Base-by-base conservation (phyloP, 1,139 yeast species). In the Kluyveromyces marxianus region DNA sequence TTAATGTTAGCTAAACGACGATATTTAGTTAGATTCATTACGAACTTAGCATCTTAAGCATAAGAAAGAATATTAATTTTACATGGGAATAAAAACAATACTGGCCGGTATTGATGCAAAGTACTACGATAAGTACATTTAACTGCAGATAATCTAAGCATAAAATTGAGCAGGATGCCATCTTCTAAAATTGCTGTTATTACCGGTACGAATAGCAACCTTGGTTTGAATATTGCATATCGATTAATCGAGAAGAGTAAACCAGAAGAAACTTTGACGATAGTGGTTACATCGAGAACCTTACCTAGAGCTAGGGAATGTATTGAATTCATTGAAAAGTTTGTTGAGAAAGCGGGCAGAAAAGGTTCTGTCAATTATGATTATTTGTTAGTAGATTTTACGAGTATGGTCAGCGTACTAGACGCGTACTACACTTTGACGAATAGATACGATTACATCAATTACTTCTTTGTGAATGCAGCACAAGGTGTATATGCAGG, bases 401-500 rank as follows among this genome's bases (percentile, higher is more conserved):
- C 90, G n/a, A 79, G 85, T 58, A 88, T 90, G 96, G 83, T 88
- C 4, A 86, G 96, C 0, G 76, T 90, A 8, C 68, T 86, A 34
- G 73, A 77, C 24, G 96, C 95, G 0, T 79, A 79, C 47, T 74
- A 82, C 54, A 96, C 87, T 48, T 66, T 92, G 50, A 69, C 69
- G 51, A 75, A 78, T 54, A 76, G 80, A 50, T 89, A 81, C 67
- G 60, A 64, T 21, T 76, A 77, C 43, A 75, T 92, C 37, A 92
- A 92, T 64, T 87, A 81, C 61, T 63, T 90, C 51, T 86, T 85
- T 59, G 74, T 89, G 49, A 92, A 90, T 66, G 92, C 97, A 3
- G 95, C 95, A 3, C 95, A 86, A 60, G 90, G 95, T 34, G 86
- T 82, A 4, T 85, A 87, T 62, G 77, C 74, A 40, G 96, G 97